Conservation (phyloP, 176 grass and related monocot species). For the Eragrostis curvula region DNA sequence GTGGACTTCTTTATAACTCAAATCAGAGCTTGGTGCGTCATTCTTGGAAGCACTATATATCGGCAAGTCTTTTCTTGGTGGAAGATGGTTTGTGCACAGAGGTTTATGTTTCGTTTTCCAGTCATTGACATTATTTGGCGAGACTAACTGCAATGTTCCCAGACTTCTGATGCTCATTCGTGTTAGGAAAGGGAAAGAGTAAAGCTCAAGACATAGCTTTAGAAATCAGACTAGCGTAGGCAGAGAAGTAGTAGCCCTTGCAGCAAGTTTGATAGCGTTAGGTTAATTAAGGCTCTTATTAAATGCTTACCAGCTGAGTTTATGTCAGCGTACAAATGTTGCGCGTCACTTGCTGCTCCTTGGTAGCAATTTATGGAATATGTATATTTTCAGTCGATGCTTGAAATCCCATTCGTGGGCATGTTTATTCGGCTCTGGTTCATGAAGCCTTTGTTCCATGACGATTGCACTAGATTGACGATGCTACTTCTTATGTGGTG, state of each 20-base stretch:
- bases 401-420: neutral
- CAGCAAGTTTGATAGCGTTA: conserved; percentile 4
- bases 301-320: conserved; percentile 1
- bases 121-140: neutral
- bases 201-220: conserved; percentile 8
- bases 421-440: neutral
- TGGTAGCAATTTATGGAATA: conserved; percentile 16
- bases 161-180: conserved; percentile 20
- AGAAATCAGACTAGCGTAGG: conserved; percentile 26
- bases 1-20: conserved; percentile 31
- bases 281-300: conserved; percentile 1
- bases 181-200: neutral
- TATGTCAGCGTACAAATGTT: neutral
- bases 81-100: conserved; percentile 5
- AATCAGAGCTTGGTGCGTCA: conserved; percentile 24
- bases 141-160: conserved; percentile 16
- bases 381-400: conserved; percentile 29
- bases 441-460: neutral
- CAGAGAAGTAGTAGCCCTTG: conserved; percentile 13
- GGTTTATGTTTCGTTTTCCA: conserved; percentile 9
- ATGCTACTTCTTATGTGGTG: neutral
- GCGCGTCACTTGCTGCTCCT: neutral
- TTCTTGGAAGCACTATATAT: conserved; percentile 22
- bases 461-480: neutral
- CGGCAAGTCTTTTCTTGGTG: conserved; percentile 3